Evolutionary conservation across 192 early-diverging fungal genomes (phyloP), one percentile per base, ranked within the genome.

Genomic region (Powellomyces hirtus): DNA sequence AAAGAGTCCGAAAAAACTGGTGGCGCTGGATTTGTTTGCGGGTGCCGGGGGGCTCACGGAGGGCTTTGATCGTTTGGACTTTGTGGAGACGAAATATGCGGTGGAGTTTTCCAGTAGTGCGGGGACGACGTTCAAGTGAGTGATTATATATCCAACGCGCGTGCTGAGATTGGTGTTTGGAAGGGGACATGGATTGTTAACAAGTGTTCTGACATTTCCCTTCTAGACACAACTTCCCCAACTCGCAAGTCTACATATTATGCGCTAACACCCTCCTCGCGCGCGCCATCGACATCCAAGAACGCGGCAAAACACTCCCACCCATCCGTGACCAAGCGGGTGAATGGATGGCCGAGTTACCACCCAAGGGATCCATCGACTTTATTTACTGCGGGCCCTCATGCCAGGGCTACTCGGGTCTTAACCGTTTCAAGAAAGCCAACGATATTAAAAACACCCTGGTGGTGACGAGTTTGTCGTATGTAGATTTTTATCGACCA

Each of bases 371-470:
- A 34, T 78, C 83, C 35, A 84, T 89, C 10, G 85, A 88, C 64
- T 84, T 90, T 71, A 87, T 90, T 34, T 90, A 89, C 63, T 88
- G 89, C 62, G 89, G 89, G 0, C 89, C 89, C 18, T 86, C 88
- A 1, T 90, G 89, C 76, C 89, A 90, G 61, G 89, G 89, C 27
- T 89, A 88, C 62, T 86, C 82, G 37, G 70, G 81, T 3, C 68
- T 86, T 59, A 89, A 89, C 66, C 75, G 82, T 30, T 85, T 70
- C 59, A 66, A 83, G 53, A 84, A 86, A 55, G 82, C 81, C 0
- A 79, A 88, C 50, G 88, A 89, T 57, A 77, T 84, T 53, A 90
- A 89, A 69, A 89, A 87, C 27, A 79, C 85, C 27, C 61, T 89
- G 8, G 77, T 90, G 26, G 80, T 83, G 16, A 88, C 85, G 20